Evolutionary conservation across 306 rosid genomes (phyloP).

Genomic region (Lathyrus oleraceus): DNA sequence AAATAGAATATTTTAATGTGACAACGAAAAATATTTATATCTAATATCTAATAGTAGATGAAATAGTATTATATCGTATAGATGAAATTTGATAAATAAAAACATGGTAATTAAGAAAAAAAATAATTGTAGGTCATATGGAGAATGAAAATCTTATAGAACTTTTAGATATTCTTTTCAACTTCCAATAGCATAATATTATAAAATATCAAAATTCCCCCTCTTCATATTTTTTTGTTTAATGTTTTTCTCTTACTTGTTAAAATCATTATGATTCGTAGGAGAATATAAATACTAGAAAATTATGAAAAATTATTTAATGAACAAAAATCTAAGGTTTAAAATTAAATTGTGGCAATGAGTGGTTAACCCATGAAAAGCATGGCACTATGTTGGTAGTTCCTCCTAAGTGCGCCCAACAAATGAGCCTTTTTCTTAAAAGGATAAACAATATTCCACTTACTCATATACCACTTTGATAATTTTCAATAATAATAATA

Average conservation of each 20-base stretch:
- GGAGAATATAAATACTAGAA: not conserved
- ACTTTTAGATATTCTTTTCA: not conserved
- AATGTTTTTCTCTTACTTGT: constrained; percentile 17
- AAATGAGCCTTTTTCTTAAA: constrained; percentile 24
- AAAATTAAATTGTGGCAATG: constrained; percentile 2
- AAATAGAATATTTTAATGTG: too few relatives aligned
- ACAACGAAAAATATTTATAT: too few relatives aligned
- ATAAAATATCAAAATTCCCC: constrained; percentile 12
- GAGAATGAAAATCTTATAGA: constrained; percentile 24
- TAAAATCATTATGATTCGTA: constrained; percentile 13
- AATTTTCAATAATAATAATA: constrained; percentile 40
- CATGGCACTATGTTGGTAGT: constrained; percentile 6
- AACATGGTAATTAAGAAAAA: too few relatives aligned
- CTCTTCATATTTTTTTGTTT: constrained; percentile 28
- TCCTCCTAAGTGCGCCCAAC: constrained; percentile 36
- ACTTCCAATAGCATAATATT: not conserved
- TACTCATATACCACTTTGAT: constrained; percentile 47
- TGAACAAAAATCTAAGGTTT: not conserved
- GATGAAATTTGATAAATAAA: too few relatives aligned
- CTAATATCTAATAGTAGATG: too few relatives aligned
- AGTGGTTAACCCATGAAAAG: constrained; percentile 4
- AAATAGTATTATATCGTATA: too few relatives aligned
- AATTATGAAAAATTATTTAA: not conserved
- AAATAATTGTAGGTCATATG: too few relatives aligned
- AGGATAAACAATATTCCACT: constrained; percentile 33